A percentile compares a stretch with the other conserved stretches of the same genome.
phyloP scores from a whole-genome alignment of 2,329 filamentous ascomycete species.

The Talaromyces sp. region DNA sequence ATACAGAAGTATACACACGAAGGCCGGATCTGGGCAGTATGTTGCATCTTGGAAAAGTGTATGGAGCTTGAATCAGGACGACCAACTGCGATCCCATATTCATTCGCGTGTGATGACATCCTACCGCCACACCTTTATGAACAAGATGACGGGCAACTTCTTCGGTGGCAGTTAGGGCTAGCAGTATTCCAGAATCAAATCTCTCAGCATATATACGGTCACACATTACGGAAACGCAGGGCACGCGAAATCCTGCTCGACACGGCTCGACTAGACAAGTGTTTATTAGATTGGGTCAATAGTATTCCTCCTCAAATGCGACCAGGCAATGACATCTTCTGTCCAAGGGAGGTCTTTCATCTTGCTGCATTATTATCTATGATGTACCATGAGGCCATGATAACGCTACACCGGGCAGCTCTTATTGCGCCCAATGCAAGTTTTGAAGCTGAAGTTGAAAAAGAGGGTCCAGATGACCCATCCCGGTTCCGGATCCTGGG shows the following conservation, averaged over 20 bases:
- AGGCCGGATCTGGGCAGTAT: slow-evolving; percentile 8
- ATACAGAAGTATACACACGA: slow-evolving; percentile 5
- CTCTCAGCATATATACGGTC: slow-evolving; percentile 8
- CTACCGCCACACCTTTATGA: slow-evolving; percentile 6
- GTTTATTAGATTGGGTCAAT: slow-evolving; percentile 9
- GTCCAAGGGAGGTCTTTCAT: neutral
- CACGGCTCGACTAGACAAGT: slow-evolving; percentile 7
- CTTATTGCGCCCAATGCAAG: slow-evolving; percentile 5
- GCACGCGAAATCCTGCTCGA: slow-evolving; percentile 8
- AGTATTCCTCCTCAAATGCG: slow-evolving; percentile 9
- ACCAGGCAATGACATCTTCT: slow-evolving; percentile 7
- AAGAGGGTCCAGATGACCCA: slow-evolving; percentile 8
- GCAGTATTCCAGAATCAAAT: slow-evolving; percentile 9
- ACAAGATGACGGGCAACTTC: slow-evolving; percentile 4
- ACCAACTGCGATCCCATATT: slow-evolving; percentile 6
- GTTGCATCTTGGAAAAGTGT: slow-evolving; percentile 10
- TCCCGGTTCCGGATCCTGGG: slow-evolving; percentile 9
- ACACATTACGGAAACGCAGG: slow-evolving; percentile 5
- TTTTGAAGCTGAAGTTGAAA: slow-evolving; percentile 8
- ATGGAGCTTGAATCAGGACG: slow-evolving; percentile 12
- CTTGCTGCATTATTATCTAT: slow-evolving; percentile 5
- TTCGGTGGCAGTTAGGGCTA: slow-evolving; percentile 9
- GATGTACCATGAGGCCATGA: slow-evolving; percentile 12
- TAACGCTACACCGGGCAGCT: slow-evolving; percentile 7
- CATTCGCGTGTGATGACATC: slow-evolving; percentile 7